Conservation (phyloP, 2,329 filamentous ascomycete genomes). For the Penicillium aurantiogriseum region DNA sequence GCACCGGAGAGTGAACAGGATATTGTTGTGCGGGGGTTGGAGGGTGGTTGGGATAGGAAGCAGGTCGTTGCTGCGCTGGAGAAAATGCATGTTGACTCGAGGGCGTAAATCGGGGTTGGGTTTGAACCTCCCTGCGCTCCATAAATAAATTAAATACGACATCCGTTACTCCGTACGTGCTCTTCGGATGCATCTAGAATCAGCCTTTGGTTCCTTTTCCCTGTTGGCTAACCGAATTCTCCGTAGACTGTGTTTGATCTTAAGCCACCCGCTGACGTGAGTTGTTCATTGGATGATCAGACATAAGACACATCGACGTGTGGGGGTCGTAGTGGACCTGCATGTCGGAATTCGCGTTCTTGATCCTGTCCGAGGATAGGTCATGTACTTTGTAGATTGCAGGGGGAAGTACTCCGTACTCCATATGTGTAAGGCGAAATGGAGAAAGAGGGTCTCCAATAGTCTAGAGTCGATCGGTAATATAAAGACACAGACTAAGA, state of each 20-base stretch:
- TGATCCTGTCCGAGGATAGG: not conserved
- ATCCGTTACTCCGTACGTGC: not conserved
- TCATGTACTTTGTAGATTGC: not conserved
- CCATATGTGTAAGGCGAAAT: not conserved
- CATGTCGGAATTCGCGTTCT: not conserved
- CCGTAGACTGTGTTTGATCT: slow-evolving; percentile 1
- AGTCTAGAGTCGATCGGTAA: slow-evolving; percentile 4
- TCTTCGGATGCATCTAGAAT: not conserved
- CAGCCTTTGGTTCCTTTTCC: not conserved
- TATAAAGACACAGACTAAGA: not conserved
- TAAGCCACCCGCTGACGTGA: not conserved
- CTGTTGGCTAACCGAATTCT: not conserved
- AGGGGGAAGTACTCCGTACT: not conserved
- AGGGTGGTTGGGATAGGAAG: slow-evolving; percentile 41
- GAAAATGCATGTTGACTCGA: slow-evolving; percentile 39
- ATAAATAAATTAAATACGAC: not conserved
- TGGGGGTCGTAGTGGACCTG: slow-evolving; percentile 6
- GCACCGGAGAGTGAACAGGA: slow-evolving; percentile 61
- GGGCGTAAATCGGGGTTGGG: slow-evolving; percentile 11
- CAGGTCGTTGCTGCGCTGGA: slow-evolving; percentile 45
- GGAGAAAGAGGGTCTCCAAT: not conserved
- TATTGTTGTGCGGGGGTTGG: slow-evolving; percentile 48
- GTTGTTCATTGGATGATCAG: not conserved
- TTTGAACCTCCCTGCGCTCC: not conserved
- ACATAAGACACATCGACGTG: not conserved